Evolutionary conservation across 2,329 filamentous ascomycete species (phyloP), one percentile per base, ranked within the genome.

Genomic region (Knufia fluminis): DNA sequence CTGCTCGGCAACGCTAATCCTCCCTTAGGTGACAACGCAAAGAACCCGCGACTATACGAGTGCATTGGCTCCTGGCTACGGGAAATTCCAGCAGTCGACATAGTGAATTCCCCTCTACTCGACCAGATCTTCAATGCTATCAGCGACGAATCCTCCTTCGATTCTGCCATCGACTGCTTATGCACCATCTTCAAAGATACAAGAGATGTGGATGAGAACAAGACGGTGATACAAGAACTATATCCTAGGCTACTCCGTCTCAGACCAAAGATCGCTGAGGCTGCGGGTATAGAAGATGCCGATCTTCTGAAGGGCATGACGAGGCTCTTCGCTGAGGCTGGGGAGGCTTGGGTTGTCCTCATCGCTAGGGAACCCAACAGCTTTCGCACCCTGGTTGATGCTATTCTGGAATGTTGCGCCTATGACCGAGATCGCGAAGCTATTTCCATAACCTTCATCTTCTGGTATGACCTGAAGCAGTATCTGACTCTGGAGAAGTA

Each of bases 381-480:
- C 45, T 97, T 97, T 71, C 79, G 86, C 33, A 80, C 80, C 9
- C 74, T 98, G 3, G 91, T 98, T 9, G 89, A 96, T 61, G 82
- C 85, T 4, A 82, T 98, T 14, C 76, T 97, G n/a, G 90, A 97
- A 69, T 95, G 89, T 62, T 90, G 87, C 53, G 80, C 85, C 9
- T 79, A 85, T 57, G 92, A 98, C 66, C 82, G 82, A 64, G 91
- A 96, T 48, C 81, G 85, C 54, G 92, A 98, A 57, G 88, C 90
- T 3, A 89, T 98, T 55, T 86, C 88, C 48, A 82, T 92, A 61
- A 98, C 94, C 0, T 98, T 98, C 68, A 82, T 81, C 58, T 97
- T 98, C 71, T 98, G 92, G 92, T 97, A 94, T 64, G 92, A 98
- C 64, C 77, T 98, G 41, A 98, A 98, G 73, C 89, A 96, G 65